phyloP scores from a whole-genome alignment of 352 stramenopile species.

The Globisporangium megalacanthum region DNA sequence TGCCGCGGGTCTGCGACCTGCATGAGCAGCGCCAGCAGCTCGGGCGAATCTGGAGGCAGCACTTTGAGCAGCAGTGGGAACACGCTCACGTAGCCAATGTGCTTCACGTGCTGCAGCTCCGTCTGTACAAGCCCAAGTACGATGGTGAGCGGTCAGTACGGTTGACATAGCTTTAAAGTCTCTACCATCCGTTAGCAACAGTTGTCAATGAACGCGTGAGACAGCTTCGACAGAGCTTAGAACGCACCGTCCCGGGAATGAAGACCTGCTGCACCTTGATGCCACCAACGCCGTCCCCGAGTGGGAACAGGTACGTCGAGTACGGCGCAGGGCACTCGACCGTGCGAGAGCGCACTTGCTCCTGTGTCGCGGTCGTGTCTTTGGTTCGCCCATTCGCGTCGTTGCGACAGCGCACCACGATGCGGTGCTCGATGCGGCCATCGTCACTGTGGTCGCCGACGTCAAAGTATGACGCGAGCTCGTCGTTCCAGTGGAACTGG shows the following conservation, averaged over 20 bases:
- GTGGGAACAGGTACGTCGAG: slow-evolving; percentile 66
- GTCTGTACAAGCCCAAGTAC: slow-evolving; percentile 14
- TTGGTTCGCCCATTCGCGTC: slow-evolving; percentile 27
- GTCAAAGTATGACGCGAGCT: slow-evolving; percentile 68
- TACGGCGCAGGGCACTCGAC: slow-evolving; percentile 51
- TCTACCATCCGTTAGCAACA: not conserved
- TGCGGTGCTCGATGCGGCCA: slow-evolving; percentile 57
- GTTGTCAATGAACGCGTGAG: not conserved
- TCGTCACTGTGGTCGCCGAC: slow-evolving; percentile 74
- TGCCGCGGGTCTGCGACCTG: slow-evolving; percentile 57
- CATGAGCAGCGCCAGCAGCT: slow-evolving; percentile 49
- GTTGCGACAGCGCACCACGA: slow-evolving; percentile 66
- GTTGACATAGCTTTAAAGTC: not conserved
- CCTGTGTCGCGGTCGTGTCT: slow-evolving; percentile 32
- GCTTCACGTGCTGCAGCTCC: slow-evolving; percentile 65
- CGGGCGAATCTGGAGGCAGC: slow-evolving; percentile 55
- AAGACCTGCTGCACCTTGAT: slow-evolving; percentile 74
- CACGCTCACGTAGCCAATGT: slow-evolving; percentile 86
- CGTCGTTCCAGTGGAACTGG: slow-evolving; percentile 66
- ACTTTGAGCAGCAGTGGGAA: slow-evolving; percentile 83
- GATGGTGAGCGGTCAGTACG: not conserved
- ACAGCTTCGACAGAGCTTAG: not conserved
- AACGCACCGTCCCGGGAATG: slow-evolving; percentile 34
- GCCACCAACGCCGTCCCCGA: slow-evolving; percentile 73
- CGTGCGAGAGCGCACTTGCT: slow-evolving; percentile 27